phyloP scores from a whole-genome alignment of 306 rosid species.

The Fagus sylvatica region DNA sequence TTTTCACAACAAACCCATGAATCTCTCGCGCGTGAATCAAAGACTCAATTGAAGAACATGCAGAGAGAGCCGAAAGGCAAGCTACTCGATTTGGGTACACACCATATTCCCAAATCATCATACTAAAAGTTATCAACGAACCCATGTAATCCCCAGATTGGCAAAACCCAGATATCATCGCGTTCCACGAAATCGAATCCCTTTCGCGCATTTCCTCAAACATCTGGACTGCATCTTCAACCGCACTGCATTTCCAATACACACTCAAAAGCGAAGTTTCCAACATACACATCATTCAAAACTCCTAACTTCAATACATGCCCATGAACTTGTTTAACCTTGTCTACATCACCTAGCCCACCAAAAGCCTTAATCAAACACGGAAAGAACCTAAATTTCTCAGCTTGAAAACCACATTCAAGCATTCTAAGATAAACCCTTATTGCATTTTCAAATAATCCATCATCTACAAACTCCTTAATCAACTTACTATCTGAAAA shows the following conservation, averaged over 20 bases:
- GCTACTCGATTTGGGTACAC: conserved; percentile 40
- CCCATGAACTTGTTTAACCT: conserved; percentile 39
- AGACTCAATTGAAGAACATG: conserved; percentile 25
- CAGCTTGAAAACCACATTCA: conserved; percentile 30
- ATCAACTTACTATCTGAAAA: conserved; percentile 5
- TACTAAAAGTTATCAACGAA: conserved; percentile 22
- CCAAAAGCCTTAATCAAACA: conserved; percentile 46
- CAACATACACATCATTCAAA: conserved; percentile 37
- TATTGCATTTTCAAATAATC: conserved; percentile 32
- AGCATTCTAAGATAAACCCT: conserved; percentile 30
- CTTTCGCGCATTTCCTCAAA: conserved; percentile 31
- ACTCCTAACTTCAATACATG: conserved; percentile 39
- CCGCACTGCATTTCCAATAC: conserved; percentile 32
- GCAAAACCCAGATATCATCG: conserved; percentile 40
- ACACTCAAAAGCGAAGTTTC: conserved; percentile 39
- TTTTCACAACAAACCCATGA: conserved; percentile 40
- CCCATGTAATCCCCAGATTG: conserved; percentile 28
- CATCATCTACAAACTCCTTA: conserved; percentile 23
- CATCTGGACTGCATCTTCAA: conserved; percentile 19
- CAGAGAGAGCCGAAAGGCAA: conserved; percentile 36
- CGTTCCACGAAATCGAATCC: conserved; percentile 42
- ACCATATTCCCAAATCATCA: conserved; percentile 26
- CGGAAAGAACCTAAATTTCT: conserved; percentile 36
- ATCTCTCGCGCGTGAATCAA: conserved; percentile 34
- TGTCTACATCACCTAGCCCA: conserved; percentile 21